Base-by-base conservation (phyloP, 2,329 filamentous ascomycete species). In the Penicillium janthinellum region DNA sequence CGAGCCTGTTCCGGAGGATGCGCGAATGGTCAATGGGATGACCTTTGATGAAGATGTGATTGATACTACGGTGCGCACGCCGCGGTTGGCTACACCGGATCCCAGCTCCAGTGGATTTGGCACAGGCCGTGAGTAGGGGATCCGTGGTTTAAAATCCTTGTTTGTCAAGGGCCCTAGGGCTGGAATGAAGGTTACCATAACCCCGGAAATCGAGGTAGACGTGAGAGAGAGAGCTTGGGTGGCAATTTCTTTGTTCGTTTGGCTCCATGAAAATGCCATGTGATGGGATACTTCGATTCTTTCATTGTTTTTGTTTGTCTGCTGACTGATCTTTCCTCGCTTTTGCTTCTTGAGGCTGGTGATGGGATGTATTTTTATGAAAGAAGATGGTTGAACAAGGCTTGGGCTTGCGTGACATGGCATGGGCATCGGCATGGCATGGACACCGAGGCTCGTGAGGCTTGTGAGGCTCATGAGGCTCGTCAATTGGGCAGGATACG, bases 21-120 rank as follows among this genome's bases (percentile, higher is more conserved):
- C 87, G 17, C 83, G 84, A 54, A 87, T 88, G 82, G 78, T 90
- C 57, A 87, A 91, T 70, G 88, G 88, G 1, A 82, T 90, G 42
- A 84, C 86, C 2, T 88, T 88, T 67, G 82, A 84, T 38, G 73
- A 80, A 42, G 83, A 86, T 61, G 81, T 88, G 62, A 81, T 90
- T 25, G 88, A 90, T 73, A 90, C 87, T 2, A 88, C 87, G 1
- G 83, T 83, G 53, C 78, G 83, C 22, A 83, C 85, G 0, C 85
- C 86, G 1, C 78, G 86, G 1, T 79, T 84, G 15, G 76, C 81
- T 17, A 76, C 77, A 11, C 72, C 75, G 14, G 54, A 61, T 50
- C 56, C 52, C 35, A 61, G 59, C 37, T 63, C 52, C 45, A 62
- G 54, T 61, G 62, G 57, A 2, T 50, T 61, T 57, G 62, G 48